Evolutionary conservation across 2,329 filamentous ascomycete genomes (phyloP).

Genomic region (Venturia aucupariae): DNA sequence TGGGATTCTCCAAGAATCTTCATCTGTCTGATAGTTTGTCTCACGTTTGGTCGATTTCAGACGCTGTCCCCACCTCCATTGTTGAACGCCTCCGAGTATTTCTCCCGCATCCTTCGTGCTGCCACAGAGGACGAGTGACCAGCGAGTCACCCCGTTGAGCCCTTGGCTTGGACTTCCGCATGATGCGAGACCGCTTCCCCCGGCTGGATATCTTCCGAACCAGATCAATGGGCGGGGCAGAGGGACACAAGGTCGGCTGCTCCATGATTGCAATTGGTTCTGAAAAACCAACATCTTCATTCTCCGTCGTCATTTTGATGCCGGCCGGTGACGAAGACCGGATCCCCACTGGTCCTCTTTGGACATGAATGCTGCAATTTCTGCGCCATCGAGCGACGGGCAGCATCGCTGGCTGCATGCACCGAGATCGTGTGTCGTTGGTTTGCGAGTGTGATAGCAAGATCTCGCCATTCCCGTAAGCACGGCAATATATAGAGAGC

Average conservation of each 20-base stretch:
- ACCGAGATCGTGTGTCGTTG: neutral
- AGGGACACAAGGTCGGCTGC: neutral
- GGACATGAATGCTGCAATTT: neutral
- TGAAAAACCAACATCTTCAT: neutral
- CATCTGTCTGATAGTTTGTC: neutral
- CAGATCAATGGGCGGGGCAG: neutral
- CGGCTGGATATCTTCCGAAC: neutral
- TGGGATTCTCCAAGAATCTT: neutral
- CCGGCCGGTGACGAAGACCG: neutral
- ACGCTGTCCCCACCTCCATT: neutral
- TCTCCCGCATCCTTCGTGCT: neutral
- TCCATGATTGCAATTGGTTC: neutral
- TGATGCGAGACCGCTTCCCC: neutral
- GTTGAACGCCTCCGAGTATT: neutral
- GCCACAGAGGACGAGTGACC: neutral
- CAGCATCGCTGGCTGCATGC: constrained; percentile 6
- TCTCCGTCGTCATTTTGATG: neutral
- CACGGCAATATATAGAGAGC: neutral
- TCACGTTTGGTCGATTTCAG: neutral
- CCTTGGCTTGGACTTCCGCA: neutral
- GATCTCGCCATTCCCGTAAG: neutral
- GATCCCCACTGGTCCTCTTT: neutral
- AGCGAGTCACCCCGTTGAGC: no score
- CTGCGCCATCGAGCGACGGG: neutral
- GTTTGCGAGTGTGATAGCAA: neutral